A percentile compares a stretch with the other conserved stretches of the same genome.
phyloP scores from a whole-genome alignment of 2,329 filamentous ascomycete species.

The Verticillium alfalfae region DNA sequence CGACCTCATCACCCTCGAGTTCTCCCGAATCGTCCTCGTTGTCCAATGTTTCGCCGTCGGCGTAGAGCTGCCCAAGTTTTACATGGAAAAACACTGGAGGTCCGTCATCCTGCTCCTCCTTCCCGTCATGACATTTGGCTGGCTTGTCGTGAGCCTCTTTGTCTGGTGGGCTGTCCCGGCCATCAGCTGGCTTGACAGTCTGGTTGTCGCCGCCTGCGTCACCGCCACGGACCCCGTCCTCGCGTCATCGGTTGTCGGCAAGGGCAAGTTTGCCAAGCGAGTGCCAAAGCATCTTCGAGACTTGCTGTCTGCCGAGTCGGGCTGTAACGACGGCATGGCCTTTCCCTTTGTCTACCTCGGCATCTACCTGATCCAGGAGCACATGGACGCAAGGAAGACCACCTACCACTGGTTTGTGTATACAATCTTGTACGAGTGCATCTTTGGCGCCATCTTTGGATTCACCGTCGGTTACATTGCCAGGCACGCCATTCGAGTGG shows the following conservation, averaged over 20 bases:
- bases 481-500: slow-evolving; percentile 81
- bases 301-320: slow-evolving; percentile 89
- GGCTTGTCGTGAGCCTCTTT: slow-evolving; percentile 87
- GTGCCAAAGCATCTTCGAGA: slow-evolving; percentile 97
- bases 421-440: slow-evolving; percentile 90
- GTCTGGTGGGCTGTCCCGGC: slow-evolving; percentile 84
- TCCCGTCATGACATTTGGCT: slow-evolving; percentile 96
- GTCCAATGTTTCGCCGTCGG: slow-evolving; percentile 91
- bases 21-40: slow-evolving; percentile 82
- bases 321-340: slow-evolving; percentile 99
- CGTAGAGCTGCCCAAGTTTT: slow-evolving; percentile 84
- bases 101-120: slow-evolving; percentile 84
- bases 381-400: slow-evolving; percentile 62
- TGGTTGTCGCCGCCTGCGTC: slow-evolving; percentile 85
- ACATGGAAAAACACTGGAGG: slow-evolving; percentile 98
- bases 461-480: slow-evolving; percentile 85
- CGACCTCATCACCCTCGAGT: slow-evolving; percentile 83
- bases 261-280: slow-evolving; percentile 96
- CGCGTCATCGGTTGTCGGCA: slow-evolving; percentile 95
- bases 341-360: slow-evolving; percentile 96
- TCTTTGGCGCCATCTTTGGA: slow-evolving; percentile 86
- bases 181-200: slow-evolving; percentile 82
- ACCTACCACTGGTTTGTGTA: slow-evolving; percentile 83
- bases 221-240: slow-evolving; percentile 96
- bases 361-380: slow-evolving; percentile 82